Base-by-base conservation (phyloP, 2,329 filamentous ascomycete genomes). In the Daldinia sp. region DNA sequence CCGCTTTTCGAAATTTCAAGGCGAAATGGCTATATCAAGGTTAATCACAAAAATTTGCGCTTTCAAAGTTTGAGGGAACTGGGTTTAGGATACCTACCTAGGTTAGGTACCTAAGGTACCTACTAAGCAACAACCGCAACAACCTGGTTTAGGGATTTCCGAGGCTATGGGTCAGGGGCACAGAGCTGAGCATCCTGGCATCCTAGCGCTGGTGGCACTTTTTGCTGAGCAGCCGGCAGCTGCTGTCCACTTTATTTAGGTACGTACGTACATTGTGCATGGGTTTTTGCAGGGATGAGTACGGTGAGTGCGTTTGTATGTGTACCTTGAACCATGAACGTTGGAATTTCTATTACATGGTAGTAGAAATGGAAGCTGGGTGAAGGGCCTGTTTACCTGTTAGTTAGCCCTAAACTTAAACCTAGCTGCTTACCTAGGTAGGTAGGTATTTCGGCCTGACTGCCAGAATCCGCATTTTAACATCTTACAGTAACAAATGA, bases 121-220 rank as follows among this genome's bases (percentile, higher is more conserved):
- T 54, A 18, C 18, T 37, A 10, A 39, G 5, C n/a, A 26, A 35
- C 51, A 9, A 23, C 5, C 23, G 12, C 18, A 30, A 37, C 53
- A 56, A 63, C 60, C 51, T 66, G 51, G 51, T 50, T 63, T 64
- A 66, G 62, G 56, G 41, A 64, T 60, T 71, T 69, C 69, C 66
- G 63, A 71, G 62, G 63, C 66, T 67, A 71, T 54, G 69, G 69
- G 62, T 69, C 63, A 69, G 66, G 66, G 63, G 66, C 60, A 66
- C 51, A 55, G 20, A 23, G 63, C 68, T 62, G 64, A 65, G 65
- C 48, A 62, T 41, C 55, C 55, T 35, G 33, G 7, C 5, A 35
- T 35, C 33, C 18, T 20, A 54, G 51, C 51, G 30, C 18, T 41
- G 18, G 37, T 33, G 18, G 28, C 12, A 28, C 15, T 33, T 64